Base-by-base conservation (phyloP, 2,329 filamentous ascomycete genomes). In the Fusarium beomiforme region DNA sequence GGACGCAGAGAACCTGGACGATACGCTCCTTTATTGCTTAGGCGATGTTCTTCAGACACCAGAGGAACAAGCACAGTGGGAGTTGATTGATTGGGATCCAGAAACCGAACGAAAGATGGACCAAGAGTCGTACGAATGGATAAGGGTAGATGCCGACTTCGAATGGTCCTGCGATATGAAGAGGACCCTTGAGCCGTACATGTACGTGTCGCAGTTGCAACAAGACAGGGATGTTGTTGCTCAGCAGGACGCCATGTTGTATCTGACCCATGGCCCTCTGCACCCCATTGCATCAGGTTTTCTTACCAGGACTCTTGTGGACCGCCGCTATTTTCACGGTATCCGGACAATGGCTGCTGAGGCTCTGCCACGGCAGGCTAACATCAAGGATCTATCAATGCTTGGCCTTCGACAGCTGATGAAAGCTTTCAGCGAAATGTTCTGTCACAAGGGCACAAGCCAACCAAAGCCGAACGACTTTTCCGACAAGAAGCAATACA, bases 91-190 rank as follows among this genome's bases (percentile, higher is more conserved):
- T 71, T 99, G 95, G 95, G 91, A 93, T 50, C 89, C 92, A 65
- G 93, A 97, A 59, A 93, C 95, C 19, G 95, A 98, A 80, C 88
- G 92, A 37, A 91, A 90, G 76, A 98, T 99, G 95, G 94, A 96
- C 61, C 90, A 94, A 71, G 96, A 99, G 79, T 97, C 94, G 0
- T 99, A 98, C 77, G 96, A 99, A 79, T 99, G 97, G 96, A 97
- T 99, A 74, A 92, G 96, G 23, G 93, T 98, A 83, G 96, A 99
- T 80, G 95, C 95, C 19, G 97, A 99, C 81, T 98, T 98, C 74
- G 96, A 99, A 80, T 99, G 96, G 96, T 91, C 98, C 63, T 96
- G 93, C 81, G 91, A 91, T 73, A 93, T 97, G 81, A 91, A 92
- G 67, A 85, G 87, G 14, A 91, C 91, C 70, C 94, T 98, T 87